Conservation (phyloP, 2,329 filamentous ascomycete species). For the Fusarium nurragi region DNA sequence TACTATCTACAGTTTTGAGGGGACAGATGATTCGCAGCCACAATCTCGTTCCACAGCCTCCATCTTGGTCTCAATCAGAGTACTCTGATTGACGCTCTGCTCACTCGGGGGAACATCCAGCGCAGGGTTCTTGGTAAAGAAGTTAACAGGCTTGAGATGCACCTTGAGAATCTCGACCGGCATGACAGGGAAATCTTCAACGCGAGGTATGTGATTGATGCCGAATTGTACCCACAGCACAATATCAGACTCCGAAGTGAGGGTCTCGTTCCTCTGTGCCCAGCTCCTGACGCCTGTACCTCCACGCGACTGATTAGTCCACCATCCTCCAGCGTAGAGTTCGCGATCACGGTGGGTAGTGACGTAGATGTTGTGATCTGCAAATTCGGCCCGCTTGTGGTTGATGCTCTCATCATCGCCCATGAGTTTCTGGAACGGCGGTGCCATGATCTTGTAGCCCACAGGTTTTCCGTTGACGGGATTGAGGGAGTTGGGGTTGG, state of each 20-base stretch:
- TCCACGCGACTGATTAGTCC: conserved; percentile 59
- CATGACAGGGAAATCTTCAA: conserved; percentile 63
- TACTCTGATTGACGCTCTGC: conserved; percentile 33
- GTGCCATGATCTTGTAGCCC: conserved; percentile 60
- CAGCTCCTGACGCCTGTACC: conserved; percentile 49
- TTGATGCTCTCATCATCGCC: conserved; percentile 57
- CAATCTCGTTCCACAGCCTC: neutral
- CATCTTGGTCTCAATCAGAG: conserved; percentile 12
- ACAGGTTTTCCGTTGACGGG: conserved; percentile 53
- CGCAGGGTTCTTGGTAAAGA: conserved; percentile 59
- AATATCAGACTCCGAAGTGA: conserved; percentile 78
- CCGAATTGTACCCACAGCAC: conserved; percentile 61
- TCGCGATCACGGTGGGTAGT: conserved; percentile 61
- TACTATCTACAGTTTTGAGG: conserved; percentile 19
- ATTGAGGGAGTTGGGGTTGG: conserved; percentile 52
- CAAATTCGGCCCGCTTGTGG: conserved; percentile 56
- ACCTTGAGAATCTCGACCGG: conserved; percentile 35
- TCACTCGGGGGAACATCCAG: conserved; percentile 53
- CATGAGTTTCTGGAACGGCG: conserved; percentile 58
- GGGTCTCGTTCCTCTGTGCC: conserved; percentile 48
- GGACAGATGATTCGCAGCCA: conserved; percentile 1
- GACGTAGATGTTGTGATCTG: conserved; percentile 60
- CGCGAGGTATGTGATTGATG: conserved; percentile 59
- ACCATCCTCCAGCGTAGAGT: conserved; percentile 61
- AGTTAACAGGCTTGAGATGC: conserved; percentile 54